Percentiles rank a stretch among this genome's conserved stretches.
These are phyloP conservation scores for Alternaria panax DNA, from an alignment of 2,329 filamentous ascomycete genomes.

Conservation along the genomic window DNA sequence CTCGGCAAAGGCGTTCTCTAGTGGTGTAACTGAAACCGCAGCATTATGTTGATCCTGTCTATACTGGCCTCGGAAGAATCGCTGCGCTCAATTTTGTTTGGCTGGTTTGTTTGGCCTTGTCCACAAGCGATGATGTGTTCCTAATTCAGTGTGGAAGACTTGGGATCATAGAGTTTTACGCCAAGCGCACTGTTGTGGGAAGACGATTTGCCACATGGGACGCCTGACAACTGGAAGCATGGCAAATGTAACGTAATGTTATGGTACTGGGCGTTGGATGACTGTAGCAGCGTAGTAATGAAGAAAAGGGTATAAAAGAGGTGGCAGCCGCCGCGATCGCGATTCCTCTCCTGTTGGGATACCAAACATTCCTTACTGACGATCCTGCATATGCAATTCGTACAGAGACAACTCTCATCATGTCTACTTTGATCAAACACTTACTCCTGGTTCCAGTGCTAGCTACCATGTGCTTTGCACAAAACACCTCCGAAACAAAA, in stretches of 20 bases:
- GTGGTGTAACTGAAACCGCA: not conserved
- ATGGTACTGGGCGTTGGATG: not conserved
- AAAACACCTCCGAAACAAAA: not conserved
- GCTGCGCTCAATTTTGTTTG: not conserved
- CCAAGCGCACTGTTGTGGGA: not conserved
- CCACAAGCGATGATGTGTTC: not conserved
- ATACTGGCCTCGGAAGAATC: not conserved
- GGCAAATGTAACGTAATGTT: not conserved
- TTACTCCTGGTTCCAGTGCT: not conserved
- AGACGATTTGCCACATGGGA: not conserved
- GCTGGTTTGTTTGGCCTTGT: not conserved
- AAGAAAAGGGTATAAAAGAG: not conserved
- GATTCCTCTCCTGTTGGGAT: not conserved
- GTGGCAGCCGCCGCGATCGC: not conserved
- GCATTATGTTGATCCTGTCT: not conserved
- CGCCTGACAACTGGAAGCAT: not conserved
- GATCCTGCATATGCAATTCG: too few relatives aligned
- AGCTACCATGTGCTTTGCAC: not conserved
- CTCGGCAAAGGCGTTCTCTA: not conserved
- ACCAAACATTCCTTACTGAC: not conserved
- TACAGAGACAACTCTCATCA: too few relatives aligned
- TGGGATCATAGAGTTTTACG: not conserved
- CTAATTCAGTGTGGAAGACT: not conserved
- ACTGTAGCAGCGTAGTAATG: not conserved
- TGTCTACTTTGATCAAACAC: not conserved